Evolutionary conservation across 495 filamentous ascomycete species (phyloP).

Genomic region (Xylaria bambusicola): DNA sequence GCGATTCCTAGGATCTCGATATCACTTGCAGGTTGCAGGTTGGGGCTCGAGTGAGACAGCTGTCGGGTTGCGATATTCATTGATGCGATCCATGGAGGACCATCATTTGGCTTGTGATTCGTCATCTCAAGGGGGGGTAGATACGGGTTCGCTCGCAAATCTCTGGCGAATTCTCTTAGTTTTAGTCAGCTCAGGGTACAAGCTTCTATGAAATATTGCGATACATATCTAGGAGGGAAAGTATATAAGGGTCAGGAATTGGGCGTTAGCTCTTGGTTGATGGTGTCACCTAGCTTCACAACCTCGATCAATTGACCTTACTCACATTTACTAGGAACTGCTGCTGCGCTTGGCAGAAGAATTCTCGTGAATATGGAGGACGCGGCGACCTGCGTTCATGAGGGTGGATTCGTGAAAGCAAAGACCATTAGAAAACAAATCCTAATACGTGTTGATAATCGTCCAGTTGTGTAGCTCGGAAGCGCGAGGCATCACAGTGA

Average conservation of each 20-base stretch:
- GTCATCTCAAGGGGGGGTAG: not conserved
- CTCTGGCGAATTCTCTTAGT: not conserved
- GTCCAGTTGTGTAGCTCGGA: not conserved
- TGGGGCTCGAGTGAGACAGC: not conserved
- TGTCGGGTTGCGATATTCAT: not conserved
- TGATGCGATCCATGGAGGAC: not conserved
- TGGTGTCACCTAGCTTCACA: too few species aligned
- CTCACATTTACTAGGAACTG: not conserved
- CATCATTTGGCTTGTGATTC: not conserved
- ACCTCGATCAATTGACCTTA: not conserved
- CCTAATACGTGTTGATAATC: not conserved
- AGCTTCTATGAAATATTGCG: too few species aligned
- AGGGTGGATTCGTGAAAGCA: not conserved
- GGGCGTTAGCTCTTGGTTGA: too few species aligned
- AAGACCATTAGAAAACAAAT: not conserved
- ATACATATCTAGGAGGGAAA: not conserved
- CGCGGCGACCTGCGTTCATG: not conserved
- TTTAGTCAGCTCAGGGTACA: not conserved
- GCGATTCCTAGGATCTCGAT: constrained; percentile 15
- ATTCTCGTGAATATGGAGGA: too few species aligned
- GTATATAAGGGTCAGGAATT: not conserved
- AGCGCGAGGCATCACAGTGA: not conserved
- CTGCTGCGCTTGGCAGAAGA: too few species aligned
- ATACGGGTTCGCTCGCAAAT: not conserved
- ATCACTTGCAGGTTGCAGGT: constrained; percentile 5